Base-by-base conservation (phyloP, 176 grass and related monocot genomes). In the Puccinellia tenuiflora region DNA sequence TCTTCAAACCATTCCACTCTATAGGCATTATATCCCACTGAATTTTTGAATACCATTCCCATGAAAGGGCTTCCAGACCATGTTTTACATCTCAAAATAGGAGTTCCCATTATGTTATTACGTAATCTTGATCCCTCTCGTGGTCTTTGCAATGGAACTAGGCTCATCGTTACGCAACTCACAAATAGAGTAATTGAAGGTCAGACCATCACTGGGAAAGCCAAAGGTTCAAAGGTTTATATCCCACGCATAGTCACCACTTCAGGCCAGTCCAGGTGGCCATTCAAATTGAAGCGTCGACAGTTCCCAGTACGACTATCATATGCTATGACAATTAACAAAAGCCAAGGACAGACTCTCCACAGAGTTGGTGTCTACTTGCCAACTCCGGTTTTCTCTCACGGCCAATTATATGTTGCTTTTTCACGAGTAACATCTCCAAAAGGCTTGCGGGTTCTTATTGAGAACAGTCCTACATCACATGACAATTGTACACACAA, bases 251-350 rank as follows among this genome's bases (percentile, higher is more conserved):
- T 79, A 3, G 24, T 63, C 7, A 62, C 55, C 8, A 62, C 38
- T 38, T 78, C 55, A 61, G 25, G 8, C 8, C 0, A 78, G 9
- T 28, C 54, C 1, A 78, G 22, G 18, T 62, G 55, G 54, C 84
- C 84, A 8, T 86, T 86, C 30, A 68, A 45, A n/a, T 9, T 86
- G 3, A 68, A 31, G 5, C 34, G 84, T 6, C 61, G 68, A 3
- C 75, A 80, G 2, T 86, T 79, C 21, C 76, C 63, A 1, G 22
- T 80, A 3, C 12, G 48, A 0, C 3, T 86, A 12, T 79, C 33
- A 1, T 86, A 86, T 79, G 75, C 74, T 7, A 86, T 86, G 84
- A 86, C 84, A 7, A 86, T 86, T 86, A n/a, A n/a, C n/a, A n/a
- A n/a, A n/a, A n/a, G n/a, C n/a, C n/a, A n/a, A n/a, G n/a, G n/a